phyloP scores from a whole-genome alignment of 257 asterid species.

The Thymus mandschuricus region DNA sequence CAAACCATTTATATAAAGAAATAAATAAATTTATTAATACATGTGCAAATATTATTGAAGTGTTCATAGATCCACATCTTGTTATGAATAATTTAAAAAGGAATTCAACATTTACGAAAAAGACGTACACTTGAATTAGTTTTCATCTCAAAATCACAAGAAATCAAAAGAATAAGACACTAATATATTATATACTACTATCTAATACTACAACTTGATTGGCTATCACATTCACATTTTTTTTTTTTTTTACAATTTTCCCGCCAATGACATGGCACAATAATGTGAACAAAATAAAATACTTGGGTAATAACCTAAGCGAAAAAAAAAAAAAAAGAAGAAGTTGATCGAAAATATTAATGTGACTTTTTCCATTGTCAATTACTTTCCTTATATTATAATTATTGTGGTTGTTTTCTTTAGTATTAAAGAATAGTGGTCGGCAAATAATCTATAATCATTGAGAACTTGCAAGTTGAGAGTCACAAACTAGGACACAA shows the following conservation, averaged over 20 bases:
- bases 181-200: too few relatives aligned
- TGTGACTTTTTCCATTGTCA: background rate
- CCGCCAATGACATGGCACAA: too few relatives aligned
- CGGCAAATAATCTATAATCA: conserved; percentile 1
- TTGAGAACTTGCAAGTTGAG: conserved; percentile 8
- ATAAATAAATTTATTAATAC: too few relatives aligned
- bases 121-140: conserved; percentile 4
- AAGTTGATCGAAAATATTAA: background rate
- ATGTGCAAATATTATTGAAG: too few relatives aligned
- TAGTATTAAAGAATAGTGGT: background rate
- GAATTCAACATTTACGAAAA: background rate
- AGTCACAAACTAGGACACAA: too few relatives aligned
- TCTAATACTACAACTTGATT: conserved; percentile 7
- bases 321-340: too few relatives aligned
- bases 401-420: background rate
- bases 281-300: conserved; percentile 4
- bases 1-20: too few relatives aligned
- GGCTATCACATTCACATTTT: background rate
- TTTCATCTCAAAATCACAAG: background rate
- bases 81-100: background rate
- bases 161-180: conserved; percentile 6
- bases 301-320: background rate
- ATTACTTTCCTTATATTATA: background rate
- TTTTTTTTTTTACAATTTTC: too few relatives aligned
- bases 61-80: background rate